Percentiles rank a stretch among this genome's conserved stretches.
These are phyloP conservation scores for Ceriops tagal DNA, from an alignment of 345 rosid genomes.

Conservation along the genomic window DNA sequence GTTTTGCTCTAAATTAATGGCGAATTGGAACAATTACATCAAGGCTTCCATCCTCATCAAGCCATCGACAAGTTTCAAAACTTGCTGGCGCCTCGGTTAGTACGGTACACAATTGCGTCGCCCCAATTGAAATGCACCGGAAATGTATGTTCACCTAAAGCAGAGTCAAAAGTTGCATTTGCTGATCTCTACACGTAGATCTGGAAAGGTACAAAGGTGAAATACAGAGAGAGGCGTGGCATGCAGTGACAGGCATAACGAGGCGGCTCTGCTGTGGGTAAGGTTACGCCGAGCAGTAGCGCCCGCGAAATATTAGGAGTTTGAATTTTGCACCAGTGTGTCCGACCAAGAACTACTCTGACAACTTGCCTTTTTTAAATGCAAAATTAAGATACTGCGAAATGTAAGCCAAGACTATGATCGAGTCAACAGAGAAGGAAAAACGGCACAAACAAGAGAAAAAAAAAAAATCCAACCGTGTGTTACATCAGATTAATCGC, in stretches of 20 bases:
- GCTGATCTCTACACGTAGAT: not conserved
- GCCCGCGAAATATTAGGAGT: constrained; percentile 15
- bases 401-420: not conserved
- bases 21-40: too few relatives aligned
- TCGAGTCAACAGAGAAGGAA: too few relatives aligned
- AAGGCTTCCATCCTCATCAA: too few relatives aligned
- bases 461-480: too few relatives aligned
- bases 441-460: too few relatives aligned
- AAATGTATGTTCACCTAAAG: constrained; percentile 14
- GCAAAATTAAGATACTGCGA: too few relatives aligned
- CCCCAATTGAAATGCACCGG: too few relatives aligned
- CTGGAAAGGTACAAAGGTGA: not conserved
- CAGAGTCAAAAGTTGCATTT: constrained; percentile 11
- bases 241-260: constrained; percentile 2
- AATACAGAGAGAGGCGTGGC: constrained; percentile 9
- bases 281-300: constrained; percentile 3
- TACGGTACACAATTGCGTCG: too few relatives aligned
- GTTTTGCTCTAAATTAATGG: too few relatives aligned
- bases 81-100: too few relatives aligned
- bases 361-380: not conserved
- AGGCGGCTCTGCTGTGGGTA: constrained; percentile 22
- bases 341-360: constrained; percentile 4
- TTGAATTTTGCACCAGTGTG: not conserved
- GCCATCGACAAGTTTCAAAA: too few relatives aligned
- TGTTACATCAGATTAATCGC: too few relatives aligned